Percentiles rank a stretch among this genome's conserved stretches.
These are phyloP conservation scores for Pythium pyrilobum DNA, from an alignment of 352 stramenopile species.

Conservation along the genomic window DNA sequence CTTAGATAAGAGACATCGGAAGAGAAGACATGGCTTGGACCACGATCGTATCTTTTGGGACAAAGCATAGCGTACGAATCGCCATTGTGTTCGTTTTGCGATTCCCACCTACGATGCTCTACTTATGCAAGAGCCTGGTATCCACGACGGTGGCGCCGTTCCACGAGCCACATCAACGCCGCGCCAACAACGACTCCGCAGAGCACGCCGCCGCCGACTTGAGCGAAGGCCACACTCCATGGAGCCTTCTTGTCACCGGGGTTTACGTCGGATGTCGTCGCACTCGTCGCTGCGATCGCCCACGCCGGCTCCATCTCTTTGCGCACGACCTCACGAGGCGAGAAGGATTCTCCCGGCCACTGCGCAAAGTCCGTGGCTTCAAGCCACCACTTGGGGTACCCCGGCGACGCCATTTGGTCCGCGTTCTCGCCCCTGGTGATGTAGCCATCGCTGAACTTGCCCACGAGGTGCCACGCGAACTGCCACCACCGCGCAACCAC, in stretches of 20 bases:
- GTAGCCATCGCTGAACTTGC: slow-evolving; percentile 52
- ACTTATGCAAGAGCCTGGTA: slow-evolving; percentile 16
- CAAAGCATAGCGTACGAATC: background rate
- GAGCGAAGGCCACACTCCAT: background rate
- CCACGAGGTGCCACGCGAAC: slow-evolving; percentile 45
- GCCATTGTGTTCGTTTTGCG: too few relatives aligned
- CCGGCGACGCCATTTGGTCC: slow-evolving; percentile 33
- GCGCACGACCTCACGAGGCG: slow-evolving; percentile 17
- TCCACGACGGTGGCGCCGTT: slow-evolving; percentile 14
- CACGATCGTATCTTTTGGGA: too few relatives aligned
- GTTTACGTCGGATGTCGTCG: background rate
- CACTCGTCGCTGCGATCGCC: background rate
- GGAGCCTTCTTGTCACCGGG: background rate
- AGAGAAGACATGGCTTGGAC: background rate
- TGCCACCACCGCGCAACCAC: slow-evolving; percentile 48
- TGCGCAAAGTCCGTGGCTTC: slow-evolving; percentile 29
- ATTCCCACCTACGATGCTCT: too few relatives aligned
- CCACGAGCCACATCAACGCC: slow-evolving; percentile 11
- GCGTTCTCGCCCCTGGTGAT: slow-evolving; percentile 42
- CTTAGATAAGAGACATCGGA: background rate
- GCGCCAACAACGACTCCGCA: slow-evolving; percentile 13
- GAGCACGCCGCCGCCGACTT: slow-evolving; percentile 14
- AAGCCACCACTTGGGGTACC: slow-evolving; percentile 51
- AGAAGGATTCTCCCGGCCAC: slow-evolving; percentile 43
- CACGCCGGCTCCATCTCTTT: slow-evolving; percentile 14